phyloP scores from a whole-genome alignment of 768 basidiomycete genomes.

The Holtermanniella nyarrowii region DNA sequence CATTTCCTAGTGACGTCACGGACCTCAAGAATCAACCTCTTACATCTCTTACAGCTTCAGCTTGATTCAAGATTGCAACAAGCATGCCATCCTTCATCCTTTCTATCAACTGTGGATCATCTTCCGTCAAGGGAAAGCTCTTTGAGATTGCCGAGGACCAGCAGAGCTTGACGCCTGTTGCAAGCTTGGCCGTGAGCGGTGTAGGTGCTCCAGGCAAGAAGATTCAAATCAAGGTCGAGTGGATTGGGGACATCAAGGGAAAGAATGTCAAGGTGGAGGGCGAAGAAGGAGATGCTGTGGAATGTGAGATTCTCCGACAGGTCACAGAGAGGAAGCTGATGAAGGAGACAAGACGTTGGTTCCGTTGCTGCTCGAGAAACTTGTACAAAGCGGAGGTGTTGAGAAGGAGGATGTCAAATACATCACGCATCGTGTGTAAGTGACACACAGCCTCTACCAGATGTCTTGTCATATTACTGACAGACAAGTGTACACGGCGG shows the following conservation, averaged over 20 bases:
- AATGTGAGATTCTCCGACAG: constrained; percentile 21
- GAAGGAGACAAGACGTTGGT: constrained; percentile 28
- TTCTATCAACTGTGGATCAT: constrained; percentile 69
- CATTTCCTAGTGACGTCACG: no score
- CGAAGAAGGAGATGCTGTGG: constrained; percentile 30
- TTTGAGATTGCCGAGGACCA: constrained; percentile 42
- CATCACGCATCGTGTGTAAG: constrained; percentile 40
- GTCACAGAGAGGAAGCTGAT: not conserved
- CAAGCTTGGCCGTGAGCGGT: constrained; percentile 22
- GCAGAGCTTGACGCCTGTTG: constrained; percentile 19
- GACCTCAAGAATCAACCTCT: no score
- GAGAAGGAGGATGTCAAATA: constrained; percentile 40
- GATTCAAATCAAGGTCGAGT: constrained; percentile 41
- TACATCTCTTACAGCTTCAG: not conserved
- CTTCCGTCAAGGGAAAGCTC: constrained; percentile 73
- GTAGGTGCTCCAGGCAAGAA: constrained; percentile 40
- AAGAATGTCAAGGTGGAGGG: constrained; percentile 25
- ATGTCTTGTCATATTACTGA: constrained; percentile 49
- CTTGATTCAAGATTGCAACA: not conserved
- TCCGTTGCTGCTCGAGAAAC: constrained; percentile 27
- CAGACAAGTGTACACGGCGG: constrained; percentile 85
- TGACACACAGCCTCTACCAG: constrained; percentile 36
- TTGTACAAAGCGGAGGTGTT: constrained; percentile 14
- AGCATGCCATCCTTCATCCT: constrained; percentile 45
- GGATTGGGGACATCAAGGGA: constrained; percentile 15